Percentiles rank a stretch among this genome's conserved stretches.
Conservation (phyloP, 768 basidiomycete genomes). For the Boletellus ananas region DNA sequence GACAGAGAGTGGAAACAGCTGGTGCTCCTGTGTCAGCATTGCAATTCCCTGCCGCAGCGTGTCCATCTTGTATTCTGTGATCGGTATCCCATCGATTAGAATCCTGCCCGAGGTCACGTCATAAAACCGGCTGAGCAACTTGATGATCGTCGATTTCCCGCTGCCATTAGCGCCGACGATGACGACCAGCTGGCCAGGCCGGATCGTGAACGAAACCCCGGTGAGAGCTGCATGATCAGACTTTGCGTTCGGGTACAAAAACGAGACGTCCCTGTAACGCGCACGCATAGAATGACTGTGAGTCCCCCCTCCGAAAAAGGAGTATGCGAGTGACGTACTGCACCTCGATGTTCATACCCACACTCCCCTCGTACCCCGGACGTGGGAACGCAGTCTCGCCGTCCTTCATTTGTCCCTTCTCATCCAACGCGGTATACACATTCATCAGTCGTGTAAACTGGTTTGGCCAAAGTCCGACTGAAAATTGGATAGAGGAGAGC, state of each 20-base stretch:
- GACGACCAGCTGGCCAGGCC: constrained; percentile 32
- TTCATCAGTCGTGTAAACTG: constrained; percentile 19
- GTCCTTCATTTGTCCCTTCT: constrained; percentile 25
- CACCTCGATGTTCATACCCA: constrained; percentile 19
- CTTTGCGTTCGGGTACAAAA: constrained; percentile 46
- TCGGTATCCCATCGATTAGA: constrained; percentile 34
- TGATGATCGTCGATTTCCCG: constrained; percentile 37
- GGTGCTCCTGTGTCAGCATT: constrained; percentile 40
- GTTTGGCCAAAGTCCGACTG: constrained; percentile 8
- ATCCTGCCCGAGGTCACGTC: constrained; percentile 36
- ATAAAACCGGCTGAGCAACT: constrained; percentile 36
- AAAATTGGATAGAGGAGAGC: constrained; percentile 12
- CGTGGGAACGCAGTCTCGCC: constrained; percentile 25
- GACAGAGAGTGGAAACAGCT: constrained; percentile 36
- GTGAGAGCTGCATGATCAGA: constrained; percentile 21
- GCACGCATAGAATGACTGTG: background rate
- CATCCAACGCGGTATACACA: constrained; percentile 20
- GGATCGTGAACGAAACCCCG: constrained; percentile 29
- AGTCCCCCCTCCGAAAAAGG: too few species aligned
- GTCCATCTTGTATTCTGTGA: constrained; percentile 30
- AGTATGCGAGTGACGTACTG: constrained; percentile 5
- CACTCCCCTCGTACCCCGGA: constrained; percentile 5
- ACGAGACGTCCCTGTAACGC: constrained; percentile 44
- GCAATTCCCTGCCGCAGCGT: constrained; percentile 39
- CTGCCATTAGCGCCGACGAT: constrained; percentile 35